Conservation (phyloP, 2,329 filamentous ascomycete genomes). For the Fusarium sp. region DNA sequence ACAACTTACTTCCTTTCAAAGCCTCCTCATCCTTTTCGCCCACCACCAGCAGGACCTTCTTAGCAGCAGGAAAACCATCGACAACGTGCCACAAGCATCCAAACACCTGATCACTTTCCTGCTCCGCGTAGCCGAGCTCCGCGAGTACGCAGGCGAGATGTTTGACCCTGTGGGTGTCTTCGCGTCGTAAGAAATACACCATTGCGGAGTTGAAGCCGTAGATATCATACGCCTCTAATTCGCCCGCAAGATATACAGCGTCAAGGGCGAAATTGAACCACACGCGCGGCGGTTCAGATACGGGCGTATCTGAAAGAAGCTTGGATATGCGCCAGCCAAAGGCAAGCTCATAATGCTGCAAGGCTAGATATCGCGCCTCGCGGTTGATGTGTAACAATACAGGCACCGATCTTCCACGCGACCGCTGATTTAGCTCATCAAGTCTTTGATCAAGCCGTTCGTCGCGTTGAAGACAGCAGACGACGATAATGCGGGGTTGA, state of each 20-base stretch:
- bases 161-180: slow-evolving; percentile 55
- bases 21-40: slow-evolving; percentile 50
- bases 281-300: slow-evolving; percentile 49
- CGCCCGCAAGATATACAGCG: slow-evolving; percentile 57
- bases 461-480: slow-evolving; percentile 52
- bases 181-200: slow-evolving; percentile 57
- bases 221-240: slow-evolving; percentile 57
- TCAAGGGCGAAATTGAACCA: slow-evolving; percentile 61
- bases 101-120: slow-evolving; percentile 57
- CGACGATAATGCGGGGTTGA: slow-evolving; percentile 55
- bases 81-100: slow-evolving; percentile 58
- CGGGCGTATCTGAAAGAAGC: slow-evolving; percentile 47
- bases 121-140: slow-evolving; percentile 54
- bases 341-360: slow-evolving; percentile 55
- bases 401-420: slow-evolving; percentile 45
- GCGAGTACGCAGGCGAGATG: slow-evolving; percentile 55
- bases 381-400: slow-evolving; percentile 56
- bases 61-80: slow-evolving; percentile 52
- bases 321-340: slow-evolving; percentile 59
- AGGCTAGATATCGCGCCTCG: slow-evolving; percentile 54
- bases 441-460: slow-evolving; percentile 42
- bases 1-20: slow-evolving; percentile 43
- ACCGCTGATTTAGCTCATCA: slow-evolving; percentile 40
- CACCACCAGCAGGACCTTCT: slow-evolving; percentile 53
- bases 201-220: slow-evolving; percentile 59